phyloP scores from a whole-genome alignment of 2,329 filamentous ascomycete genomes.

The Harringtonia lauricola region DNA sequence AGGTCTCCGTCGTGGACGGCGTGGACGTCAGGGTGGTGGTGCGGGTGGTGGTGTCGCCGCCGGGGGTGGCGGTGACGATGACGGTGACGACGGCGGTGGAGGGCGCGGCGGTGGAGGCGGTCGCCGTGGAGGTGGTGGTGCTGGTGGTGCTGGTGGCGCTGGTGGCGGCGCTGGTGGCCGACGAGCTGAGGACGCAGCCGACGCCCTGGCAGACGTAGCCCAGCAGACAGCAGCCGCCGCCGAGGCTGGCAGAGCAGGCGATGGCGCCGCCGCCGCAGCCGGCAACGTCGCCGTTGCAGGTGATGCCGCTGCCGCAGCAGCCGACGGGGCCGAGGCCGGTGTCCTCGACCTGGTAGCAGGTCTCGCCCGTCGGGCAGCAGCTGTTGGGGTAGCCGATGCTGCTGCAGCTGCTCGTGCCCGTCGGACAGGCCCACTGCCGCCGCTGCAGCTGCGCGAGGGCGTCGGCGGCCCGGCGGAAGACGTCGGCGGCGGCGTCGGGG shows the following conservation, averaged over 20 bases:
- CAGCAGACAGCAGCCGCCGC: slow-evolving; percentile 66
- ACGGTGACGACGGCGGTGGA: slow-evolving; percentile 30
- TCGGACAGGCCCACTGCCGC: slow-evolving; percentile 55
- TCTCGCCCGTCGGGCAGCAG: slow-evolving; percentile 58
- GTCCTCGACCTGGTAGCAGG: slow-evolving; percentile 54
- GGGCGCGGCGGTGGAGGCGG: slow-evolving; percentile 21
- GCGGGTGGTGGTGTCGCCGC: slow-evolving; percentile 15
- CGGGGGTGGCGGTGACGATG: slow-evolving; percentile 25
- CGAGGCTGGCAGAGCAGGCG: slow-evolving; percentile 51
- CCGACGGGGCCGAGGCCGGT: slow-evolving; percentile 57
- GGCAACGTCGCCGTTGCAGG: slow-evolving; percentile 52
- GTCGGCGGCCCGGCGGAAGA: slow-evolving; percentile 23
- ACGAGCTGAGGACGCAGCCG: slow-evolving; percentile 34
- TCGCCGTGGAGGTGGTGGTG: slow-evolving; percentile 27
- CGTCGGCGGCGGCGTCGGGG: slow-evolving; percentile 9
- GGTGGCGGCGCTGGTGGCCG: slow-evolving; percentile 27
- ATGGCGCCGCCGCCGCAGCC: slow-evolving; percentile 51
- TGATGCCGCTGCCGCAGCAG: slow-evolving; percentile 58
- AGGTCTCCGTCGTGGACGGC: slow-evolving; percentile 18
- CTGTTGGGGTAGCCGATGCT: slow-evolving; percentile 56
- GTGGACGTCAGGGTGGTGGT: slow-evolving; percentile 22
- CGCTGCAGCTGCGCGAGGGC: slow-evolving; percentile 37
- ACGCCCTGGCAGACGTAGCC: slow-evolving; percentile 59
- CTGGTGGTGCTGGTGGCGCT: slow-evolving; percentile 14
- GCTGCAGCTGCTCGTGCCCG: slow-evolving; percentile 53